Conservation (phyloP, 164 flowering plant species). For the Stephania cephalantha region DNA sequence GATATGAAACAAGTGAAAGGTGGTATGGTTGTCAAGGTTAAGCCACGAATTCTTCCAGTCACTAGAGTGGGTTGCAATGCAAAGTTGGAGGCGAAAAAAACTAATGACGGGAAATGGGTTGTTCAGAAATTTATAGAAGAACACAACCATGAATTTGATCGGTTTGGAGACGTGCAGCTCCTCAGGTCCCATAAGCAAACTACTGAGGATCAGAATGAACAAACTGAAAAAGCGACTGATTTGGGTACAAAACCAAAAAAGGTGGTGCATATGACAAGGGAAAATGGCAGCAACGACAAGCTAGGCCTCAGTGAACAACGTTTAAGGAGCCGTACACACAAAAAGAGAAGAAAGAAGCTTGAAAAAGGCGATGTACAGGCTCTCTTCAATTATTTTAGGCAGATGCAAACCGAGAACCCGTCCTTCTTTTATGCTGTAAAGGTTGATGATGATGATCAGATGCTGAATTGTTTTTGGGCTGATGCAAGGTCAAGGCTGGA, state of each 20-base stretch:
- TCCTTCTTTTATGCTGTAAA: slow-evolving; percentile 19
- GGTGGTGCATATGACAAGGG: slow-evolving; percentile 1
- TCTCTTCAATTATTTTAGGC: slow-evolving; percentile 16
- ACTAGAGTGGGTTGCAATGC: slow-evolving; percentile 22
- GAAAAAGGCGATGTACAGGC: slow-evolving; percentile 15
- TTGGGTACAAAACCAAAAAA: slow-evolving; percentile 10
- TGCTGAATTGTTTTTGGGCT: slow-evolving; percentile 18
- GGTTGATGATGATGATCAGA: slow-evolving; percentile 19
- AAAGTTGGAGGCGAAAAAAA: slow-evolving; percentile 16
- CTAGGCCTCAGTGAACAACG: slow-evolving; percentile 9
- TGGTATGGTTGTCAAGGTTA: slow-evolving; percentile 12
- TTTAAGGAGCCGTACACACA: slow-evolving; percentile 4
- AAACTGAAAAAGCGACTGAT: background rate
- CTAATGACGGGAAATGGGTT: slow-evolving; percentile 16
- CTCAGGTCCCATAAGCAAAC: slow-evolving; percentile 8
- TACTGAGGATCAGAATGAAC: slow-evolving; percentile 4
- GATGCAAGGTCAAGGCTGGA: slow-evolving; percentile 19
- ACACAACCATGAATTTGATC: slow-evolving; percentile 19
- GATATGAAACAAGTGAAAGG: slow-evolving; percentile 13
- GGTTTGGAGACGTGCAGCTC: slow-evolving; percentile 9
- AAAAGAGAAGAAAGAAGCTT: slow-evolving; percentile 16
- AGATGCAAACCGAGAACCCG: slow-evolving; percentile 18
- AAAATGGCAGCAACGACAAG: slow-evolving; percentile 11
- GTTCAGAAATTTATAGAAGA: slow-evolving; percentile 20
- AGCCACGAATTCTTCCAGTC: slow-evolving; percentile 12